Evolutionary conservation across 768 basidiomycete genomes (phyloP), one percentile per base, ranked within the genome.

Genomic region (Suillus americanus): DNA sequence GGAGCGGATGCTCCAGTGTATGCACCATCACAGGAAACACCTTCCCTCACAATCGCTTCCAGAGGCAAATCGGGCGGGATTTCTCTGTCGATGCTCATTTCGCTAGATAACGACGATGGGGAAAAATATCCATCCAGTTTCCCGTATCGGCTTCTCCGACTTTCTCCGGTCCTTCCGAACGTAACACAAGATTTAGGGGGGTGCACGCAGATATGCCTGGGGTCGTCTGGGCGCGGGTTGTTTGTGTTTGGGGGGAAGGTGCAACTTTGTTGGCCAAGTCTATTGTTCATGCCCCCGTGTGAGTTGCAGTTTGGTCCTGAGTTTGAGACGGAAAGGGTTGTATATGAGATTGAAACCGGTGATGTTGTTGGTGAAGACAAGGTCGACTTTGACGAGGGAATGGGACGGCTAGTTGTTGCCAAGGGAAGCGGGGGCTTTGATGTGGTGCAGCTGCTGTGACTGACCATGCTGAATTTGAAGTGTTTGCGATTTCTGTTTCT

Each of bases 361-460:
- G 62, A 35, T 45, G 40, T 5, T 9, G 56, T 5, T 30, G 51
- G 53, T 25, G 65, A 62, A 18, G 73, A 76, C 63, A 66, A 62
- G 60, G 66, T 74, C 59, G 75, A 75, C 59, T 74, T 76, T 55
- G 73, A 76, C n/a, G 75, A 74, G 61, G 71, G 73, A 1, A 74
- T 73, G 66, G 73, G 74, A n/a, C 69, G 73, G 20, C 64, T 76
- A 14, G 75, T 75, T 38, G 68, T 75, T 55, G 69, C 68, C 5
- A 71, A 57, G 20, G 71, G 51, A 61, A 35, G 51, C 18, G 74
- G 74, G 2, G 72, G 71, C 4, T 73, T 74, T 28, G 75, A 74
- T 8, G 66, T 76, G 59, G 66, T 73, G 7, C 67, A 74, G 35
- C 40, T 76, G 35, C 33, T 45, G 10, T 54, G 14, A 48, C n/a